Base-by-base conservation (phyloP, 2,329 filamentous ascomycete genomes). In the Sporothrix luriei region DNA sequence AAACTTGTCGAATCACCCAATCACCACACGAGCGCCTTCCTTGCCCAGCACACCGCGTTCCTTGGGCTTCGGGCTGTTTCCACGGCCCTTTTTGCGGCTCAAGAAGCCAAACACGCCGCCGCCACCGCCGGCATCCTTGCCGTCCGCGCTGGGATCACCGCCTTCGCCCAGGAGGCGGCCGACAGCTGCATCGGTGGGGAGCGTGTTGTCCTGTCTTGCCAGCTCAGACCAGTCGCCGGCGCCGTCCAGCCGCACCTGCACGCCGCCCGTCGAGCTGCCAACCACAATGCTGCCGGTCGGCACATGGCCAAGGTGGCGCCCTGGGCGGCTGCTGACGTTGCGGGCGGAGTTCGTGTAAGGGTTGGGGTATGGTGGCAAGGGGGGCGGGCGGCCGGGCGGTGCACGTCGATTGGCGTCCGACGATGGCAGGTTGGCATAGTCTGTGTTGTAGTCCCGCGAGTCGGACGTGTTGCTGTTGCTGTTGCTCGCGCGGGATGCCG, bases 21-120 rank as follows among this genome's bases (percentile, higher is more conserved):
- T 90, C 69, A 94, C 87, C 73, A 93, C 90, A 77, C 95, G 86
- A 13, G 95, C 94, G 19, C 95, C 95, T 78, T 98, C 94, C 78
- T 98, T 98, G 70, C 95, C 95, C 70, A 99, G 78, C 9, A 99
- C 94, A 70, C 95, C 95, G 69, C 93, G 87, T 81, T 98, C 94
- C 78, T 93, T 94, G 33, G 94, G 94, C 81, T 97, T 97, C 1
- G 95, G 95, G 78, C 93, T 97, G 79, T 93, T 89, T 69, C 93
- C 93, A 73, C 94, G 85, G 38, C 94, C 93, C 82, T 92, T 97
- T 82, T 97, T 97, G 76, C 94, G 86, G 73, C 87, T 92, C 71
- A 98, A 83, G 78, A 99, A 96, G 1, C 93, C 92, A 73, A 98
- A 90, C 85, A 97, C 94, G 67, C 94, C 92, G 21, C 90, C 88